Conservation (phyloP, 2,329 filamentous ascomycete genomes). For the Graphilbum fragrans region DNA sequence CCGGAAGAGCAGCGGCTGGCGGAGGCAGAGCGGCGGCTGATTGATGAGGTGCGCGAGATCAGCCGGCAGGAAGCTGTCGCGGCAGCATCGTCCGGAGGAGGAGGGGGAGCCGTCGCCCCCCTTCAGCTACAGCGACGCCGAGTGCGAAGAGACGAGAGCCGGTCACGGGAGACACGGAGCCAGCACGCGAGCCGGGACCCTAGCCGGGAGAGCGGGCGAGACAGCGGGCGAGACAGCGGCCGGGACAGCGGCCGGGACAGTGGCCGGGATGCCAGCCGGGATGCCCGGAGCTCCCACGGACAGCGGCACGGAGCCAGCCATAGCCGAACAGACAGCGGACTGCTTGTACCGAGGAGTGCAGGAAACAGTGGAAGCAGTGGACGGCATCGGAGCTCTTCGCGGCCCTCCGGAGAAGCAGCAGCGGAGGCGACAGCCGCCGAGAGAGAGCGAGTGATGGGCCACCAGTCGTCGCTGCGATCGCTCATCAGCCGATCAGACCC, state of each 20-base stretch:
- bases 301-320: conserved; percentile 13
- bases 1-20: conserved; percentile 41
- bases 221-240: conserved; percentile 1
- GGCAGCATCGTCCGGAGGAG: not conserved
- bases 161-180: too few relatives aligned
- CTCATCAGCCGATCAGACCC: conserved; percentile 67
- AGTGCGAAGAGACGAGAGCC: not conserved
- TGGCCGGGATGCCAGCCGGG: conserved; percentile 4
- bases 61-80: conserved; percentile 52
- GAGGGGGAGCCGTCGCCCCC: conserved; percentile 3
- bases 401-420: conserved; percentile 24
- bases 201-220: not conserved
- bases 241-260: not conserved
- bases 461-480: conserved; percentile 79
- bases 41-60: conserved; percentile 60
- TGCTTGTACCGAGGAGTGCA: conserved; percentile 9
- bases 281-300: conserved; percentile 3
- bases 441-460: conserved; percentile 54
- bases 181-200: not conserved
- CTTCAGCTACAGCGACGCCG: too few relatives aligned
- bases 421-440: conserved; percentile 16
- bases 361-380: conserved; percentile 15
- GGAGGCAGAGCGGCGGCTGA: conserved; percentile 54
- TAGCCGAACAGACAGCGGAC: not conserved
- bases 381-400: conserved; percentile 32